Percentiles rank a stretch among this genome's conserved stretches.
Evolutionary conservation across 1,284 basidiomycete species (phyloP).

Genomic region (Cryptococcus neoformans): DNA sequence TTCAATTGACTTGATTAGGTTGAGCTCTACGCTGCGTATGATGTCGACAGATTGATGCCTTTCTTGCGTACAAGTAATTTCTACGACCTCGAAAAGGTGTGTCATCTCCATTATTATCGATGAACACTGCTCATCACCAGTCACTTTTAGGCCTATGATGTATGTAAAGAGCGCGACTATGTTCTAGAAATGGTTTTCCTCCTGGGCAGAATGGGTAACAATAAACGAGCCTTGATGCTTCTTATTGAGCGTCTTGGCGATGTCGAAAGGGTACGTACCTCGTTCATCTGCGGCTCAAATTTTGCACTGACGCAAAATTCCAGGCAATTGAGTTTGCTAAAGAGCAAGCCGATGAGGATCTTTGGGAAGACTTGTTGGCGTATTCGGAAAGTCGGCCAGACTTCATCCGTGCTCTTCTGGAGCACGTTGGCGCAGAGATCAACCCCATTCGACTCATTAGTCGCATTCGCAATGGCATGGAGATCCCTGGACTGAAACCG

Average conservation of each 20-base stretch:
- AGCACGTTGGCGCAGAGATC: constrained; percentile 95
- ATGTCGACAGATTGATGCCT: constrained; percentile 73
- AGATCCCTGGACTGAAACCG: constrained; percentile 91
- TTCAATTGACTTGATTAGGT: constrained; percentile 56
- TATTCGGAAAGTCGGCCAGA: constrained; percentile 96
- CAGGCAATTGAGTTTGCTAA: constrained; percentile 98
- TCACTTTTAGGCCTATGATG: constrained; percentile 63
- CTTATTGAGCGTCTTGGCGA: constrained; percentile 95
- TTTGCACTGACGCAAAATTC: neutral
- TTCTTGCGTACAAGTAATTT: constrained; percentile 89
- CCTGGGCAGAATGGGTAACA: constrained; percentile 95
- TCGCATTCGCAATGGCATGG: constrained; percentile 90
- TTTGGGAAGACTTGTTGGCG: constrained; percentile 93
- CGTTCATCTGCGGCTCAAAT: neutral
- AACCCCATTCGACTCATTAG: constrained; percentile 92
- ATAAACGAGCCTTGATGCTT: constrained; percentile 86
- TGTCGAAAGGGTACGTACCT: constrained; percentile 67
- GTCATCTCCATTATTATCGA: constrained; percentile 6
- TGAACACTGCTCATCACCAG: constrained; percentile 45
- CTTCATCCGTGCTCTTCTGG: constrained; percentile 90
- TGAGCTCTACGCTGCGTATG: constrained; percentile 87
- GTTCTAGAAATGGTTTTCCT: constrained; percentile 98
- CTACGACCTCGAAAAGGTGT: constrained; percentile 82
- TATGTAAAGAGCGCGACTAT: constrained; percentile 79
- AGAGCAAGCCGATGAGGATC: constrained; percentile 93